Evolutionary conservation across 768 basidiomycete genomes (phyloP).

Genomic region (Agrocybe praecox): DNA sequence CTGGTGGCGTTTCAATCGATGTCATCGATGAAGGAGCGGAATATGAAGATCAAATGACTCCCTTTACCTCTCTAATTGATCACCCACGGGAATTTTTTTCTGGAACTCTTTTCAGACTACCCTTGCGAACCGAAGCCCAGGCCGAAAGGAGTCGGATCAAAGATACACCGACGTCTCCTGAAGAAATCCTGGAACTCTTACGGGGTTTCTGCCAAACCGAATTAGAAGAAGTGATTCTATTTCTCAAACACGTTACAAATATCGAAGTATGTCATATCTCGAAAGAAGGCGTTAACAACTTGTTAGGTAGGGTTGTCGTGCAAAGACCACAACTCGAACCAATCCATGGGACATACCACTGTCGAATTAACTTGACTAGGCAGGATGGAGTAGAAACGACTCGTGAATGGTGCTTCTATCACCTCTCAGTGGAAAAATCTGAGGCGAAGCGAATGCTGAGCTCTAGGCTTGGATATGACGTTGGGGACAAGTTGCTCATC

Average conservation of each 20-base stretch:
- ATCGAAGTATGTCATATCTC: slow-evolving; percentile 40
- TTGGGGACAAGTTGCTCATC: slow-evolving; percentile 21
- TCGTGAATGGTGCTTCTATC: slow-evolving; percentile 31
- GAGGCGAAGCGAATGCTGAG: slow-evolving; percentile 23
- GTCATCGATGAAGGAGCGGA: slow-evolving; percentile 19
- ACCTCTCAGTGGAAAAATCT: slow-evolving; percentile 20
- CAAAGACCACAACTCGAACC: not conserved
- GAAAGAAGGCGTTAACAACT: slow-evolving; percentile 1
- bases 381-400: not conserved
- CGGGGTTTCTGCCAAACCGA: slow-evolving; percentile 38
- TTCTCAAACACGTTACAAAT: slow-evolving; percentile 36
- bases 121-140: slow-evolving; percentile 37
- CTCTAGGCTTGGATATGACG: slow-evolving; percentile 26
- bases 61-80: slow-evolving; percentile 13
- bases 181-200: slow-evolving; percentile 38
- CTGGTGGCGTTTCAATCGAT: slow-evolving; percentile 31
- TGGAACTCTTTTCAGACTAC: slow-evolving; percentile 47
- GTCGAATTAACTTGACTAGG: not conserved
- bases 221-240: slow-evolving; percentile 38
- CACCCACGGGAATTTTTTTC: slow-evolving; percentile 15
- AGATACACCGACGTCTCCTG: slow-evolving; percentile 10
- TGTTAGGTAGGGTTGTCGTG: slow-evolving; percentile 2
- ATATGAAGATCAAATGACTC: slow-evolving; percentile 15
- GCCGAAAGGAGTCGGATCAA: slow-evolving; percentile 34
- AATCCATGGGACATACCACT: not conserved